These are phyloP conservation scores for Coprinopsis marcescibilis DNA, from an alignment of 768 basidiomycete species.

Conservation along the genomic window DNA sequence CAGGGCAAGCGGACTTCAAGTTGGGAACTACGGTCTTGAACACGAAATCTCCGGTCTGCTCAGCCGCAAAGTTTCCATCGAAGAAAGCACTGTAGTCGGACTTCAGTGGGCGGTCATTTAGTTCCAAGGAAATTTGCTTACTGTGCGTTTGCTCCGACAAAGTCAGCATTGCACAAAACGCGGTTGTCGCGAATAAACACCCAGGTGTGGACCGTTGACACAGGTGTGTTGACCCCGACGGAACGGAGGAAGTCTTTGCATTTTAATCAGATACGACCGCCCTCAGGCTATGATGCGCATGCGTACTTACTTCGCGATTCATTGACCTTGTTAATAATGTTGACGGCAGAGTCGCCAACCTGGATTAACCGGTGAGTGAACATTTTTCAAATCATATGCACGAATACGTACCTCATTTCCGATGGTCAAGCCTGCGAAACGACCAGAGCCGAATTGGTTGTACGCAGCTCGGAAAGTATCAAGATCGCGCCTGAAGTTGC, in stretches of 20 bases:
- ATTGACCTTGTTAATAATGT: conserved; percentile 31
- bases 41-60: conserved; percentile 32
- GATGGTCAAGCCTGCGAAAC: conserved; percentile 30
- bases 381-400: not conserved
- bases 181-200: conserved; percentile 25
- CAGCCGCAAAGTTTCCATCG: conserved; percentile 25
- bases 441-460: conserved; percentile 24
- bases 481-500: conserved; percentile 26
- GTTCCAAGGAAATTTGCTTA: conserved; percentile 11
- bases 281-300: not conserved
- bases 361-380: conserved; percentile 3
- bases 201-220: conserved; percentile 36
- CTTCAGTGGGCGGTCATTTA: not conserved
- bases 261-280: not conserved
- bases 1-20: conserved; percentile 29
- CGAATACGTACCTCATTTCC: conserved; percentile 29
- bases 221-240: conserved; percentile 27
- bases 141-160: conserved; percentile 36
- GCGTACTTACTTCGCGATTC: conserved; percentile 26
- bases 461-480: conserved; percentile 28
- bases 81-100: conserved; percentile 27
- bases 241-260: conserved; percentile 25
- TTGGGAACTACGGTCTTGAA: conserved; percentile 33
- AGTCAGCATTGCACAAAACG: conserved; percentile 29
- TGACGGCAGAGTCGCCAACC: conserved; percentile 25